phyloP scores from a whole-genome alignment of 495 filamentous ascomycete species.

The Opeltia flavorubescens region DNA sequence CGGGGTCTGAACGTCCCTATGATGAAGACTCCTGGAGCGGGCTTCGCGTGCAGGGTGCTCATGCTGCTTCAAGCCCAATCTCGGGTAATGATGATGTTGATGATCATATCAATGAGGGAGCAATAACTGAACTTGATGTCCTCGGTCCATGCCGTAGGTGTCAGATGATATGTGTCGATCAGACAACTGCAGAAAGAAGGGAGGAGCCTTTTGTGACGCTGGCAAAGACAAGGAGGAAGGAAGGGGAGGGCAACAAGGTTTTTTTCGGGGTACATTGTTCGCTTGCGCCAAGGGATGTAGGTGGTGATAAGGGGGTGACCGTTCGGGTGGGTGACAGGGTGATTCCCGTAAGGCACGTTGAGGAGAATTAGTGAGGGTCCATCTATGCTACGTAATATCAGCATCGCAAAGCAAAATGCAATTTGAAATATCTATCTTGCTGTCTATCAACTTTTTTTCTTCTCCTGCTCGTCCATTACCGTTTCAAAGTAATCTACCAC shows the following conservation, averaged over 20 bases:
- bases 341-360: too few species aligned
- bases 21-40: slow-evolving; percentile 35
- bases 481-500: too few species aligned
- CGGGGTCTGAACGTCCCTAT: slow-evolving; percentile 38
- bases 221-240: slow-evolving; percentile 70
- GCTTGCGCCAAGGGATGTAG: slow-evolving; percentile 12
- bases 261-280: slow-evolving; percentile 72
- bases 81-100: background rate
- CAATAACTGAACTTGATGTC: slow-evolving; percentile 38
- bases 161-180: slow-evolving; percentile 92
- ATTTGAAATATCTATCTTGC: too few species aligned
- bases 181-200: slow-evolving; percentile 59
- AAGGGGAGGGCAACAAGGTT: slow-evolving; percentile 35
- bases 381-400: too few species aligned
- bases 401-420: too few species aligned
- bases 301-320: too few species aligned
- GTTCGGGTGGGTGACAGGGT: too few species aligned
- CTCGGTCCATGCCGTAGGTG: slow-evolving; percentile 76
- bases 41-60: slow-evolving; percentile 17
- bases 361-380: too few species aligned
- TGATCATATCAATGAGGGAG: background rate
- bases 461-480: too few species aligned
- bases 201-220: slow-evolving; percentile 83
- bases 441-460: too few species aligned
- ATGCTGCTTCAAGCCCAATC: background rate